Conservation (phyloP, 176 grass and related monocot genomes). For the Microstegium vimineum region DNA sequence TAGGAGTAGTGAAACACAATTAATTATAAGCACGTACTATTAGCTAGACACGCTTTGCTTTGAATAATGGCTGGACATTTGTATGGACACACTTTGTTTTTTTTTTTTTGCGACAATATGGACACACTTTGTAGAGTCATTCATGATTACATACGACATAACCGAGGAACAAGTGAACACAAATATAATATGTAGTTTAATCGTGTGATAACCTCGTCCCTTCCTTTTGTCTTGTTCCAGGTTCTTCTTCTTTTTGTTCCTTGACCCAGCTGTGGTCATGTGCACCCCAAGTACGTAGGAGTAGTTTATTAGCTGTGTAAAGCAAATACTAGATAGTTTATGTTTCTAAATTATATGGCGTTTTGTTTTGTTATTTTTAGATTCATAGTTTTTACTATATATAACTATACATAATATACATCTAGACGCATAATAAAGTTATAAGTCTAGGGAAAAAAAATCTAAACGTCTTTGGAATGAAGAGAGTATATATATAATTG, state of each 20-base stretch:
- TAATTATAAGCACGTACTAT: too few species aligned
- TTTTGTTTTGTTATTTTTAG: too few species aligned
- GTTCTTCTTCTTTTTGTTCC: neutral
- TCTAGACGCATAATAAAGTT: too few species aligned
- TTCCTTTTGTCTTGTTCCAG: conserved; percentile 8
- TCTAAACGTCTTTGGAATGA: too few species aligned
- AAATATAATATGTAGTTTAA: neutral
- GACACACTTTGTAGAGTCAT: neutral
- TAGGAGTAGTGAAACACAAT: conserved; percentile 15
- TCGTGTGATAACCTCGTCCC: neutral
- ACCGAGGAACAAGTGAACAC: neutral
- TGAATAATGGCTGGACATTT: conserved; percentile 30
- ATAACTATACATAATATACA: too few species aligned
- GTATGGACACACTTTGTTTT: too few species aligned
- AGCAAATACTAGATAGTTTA: neutral
- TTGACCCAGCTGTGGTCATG: neutral
- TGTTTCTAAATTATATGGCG: too few species aligned
- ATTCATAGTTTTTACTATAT: too few species aligned
- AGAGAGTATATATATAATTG: too few species aligned
- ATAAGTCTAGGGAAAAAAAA: too few species aligned
- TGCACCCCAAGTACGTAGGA: too few species aligned
- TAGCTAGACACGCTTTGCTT: conserved; percentile 8
- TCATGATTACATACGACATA: conserved; percentile 20
- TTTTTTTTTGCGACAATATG: too few species aligned
- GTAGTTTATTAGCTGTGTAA: neutral